Evolutionary conservation across 768 basidiomycete species (phyloP), one percentile per base, ranked within the genome.

Genomic region (Hortiboletus campestris): DNA sequence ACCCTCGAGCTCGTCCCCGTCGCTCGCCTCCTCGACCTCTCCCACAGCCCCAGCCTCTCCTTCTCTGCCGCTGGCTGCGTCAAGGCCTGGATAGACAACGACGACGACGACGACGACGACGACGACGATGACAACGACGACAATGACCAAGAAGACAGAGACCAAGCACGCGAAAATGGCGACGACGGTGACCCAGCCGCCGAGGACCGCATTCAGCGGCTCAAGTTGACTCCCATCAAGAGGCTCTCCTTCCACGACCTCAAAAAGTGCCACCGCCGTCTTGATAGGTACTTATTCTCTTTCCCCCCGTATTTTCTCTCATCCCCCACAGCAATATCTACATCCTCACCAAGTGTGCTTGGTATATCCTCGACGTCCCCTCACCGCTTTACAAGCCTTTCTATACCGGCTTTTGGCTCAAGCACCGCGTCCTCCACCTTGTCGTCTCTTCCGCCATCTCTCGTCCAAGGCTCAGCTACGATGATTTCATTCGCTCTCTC

Each of bases 351-450:
- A 43, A 74, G 42, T 66, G 71, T 66, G 85, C 87, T 0, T 90
- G 88, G 88, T 90, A 90, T 58, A 85, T 89, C 51, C 75, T 90
- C 2, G 75, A 77, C 12, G 55, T 57, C 2, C 85, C 88, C 0
- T 76, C 81, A 0, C 43, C 48, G 1, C 34, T 51, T 3, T 89
- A 89, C 59, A 46, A 49, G 14, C 68, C 73, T 1, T 79, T 76
- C 49, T 88, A 76, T 61, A 56, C 55, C 1, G 56, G 69, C 0
- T 82, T 85, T 53, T 83, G 79, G 76, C 69, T 75, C 10, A 73
- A 70, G 44, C 83, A 85, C 58, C 76, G 74, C 2, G 50, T 84
- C 17, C 69, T 82, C 1, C 79, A 85, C 59, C 67, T 80, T n/a
- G 56, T 84, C 5, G 69, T 83, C 16, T 67, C 69, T 0, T 66